Evolutionary conservation across 352 stramenopile genomes (phyloP), one percentile per base, ranked within the genome.

Genomic region (Globisporangium splendens): DNA sequence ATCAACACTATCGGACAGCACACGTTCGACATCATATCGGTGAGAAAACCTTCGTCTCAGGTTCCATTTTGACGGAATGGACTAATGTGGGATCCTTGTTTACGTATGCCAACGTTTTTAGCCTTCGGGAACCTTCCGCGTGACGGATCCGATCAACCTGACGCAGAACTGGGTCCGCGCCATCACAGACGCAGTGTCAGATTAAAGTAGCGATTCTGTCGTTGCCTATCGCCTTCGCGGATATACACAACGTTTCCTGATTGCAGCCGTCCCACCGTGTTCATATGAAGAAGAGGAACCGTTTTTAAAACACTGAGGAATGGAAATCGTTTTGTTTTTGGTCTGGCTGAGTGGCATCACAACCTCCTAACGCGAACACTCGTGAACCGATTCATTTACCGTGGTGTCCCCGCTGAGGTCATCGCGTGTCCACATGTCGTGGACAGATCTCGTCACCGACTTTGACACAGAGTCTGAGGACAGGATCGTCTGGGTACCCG

Each of bases 1-100:
- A 74, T 91, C 48, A 91, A 83, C 46, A 67, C 83, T 15, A 79
- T 88, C 42, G 80, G 83, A 24, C 77, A 72, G 7, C 75, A 93
- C 52, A 90, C 83, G 44, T 91, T 93, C 43, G 83, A 93, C 38
- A 65, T 93, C 53, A 75, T 88, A 58, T 67, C 81, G 70, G 83
- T 93, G 48, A 56, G 80, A 80, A 42, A 8, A 17, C n/a, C 15
- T 52, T 22, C 28, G n/a, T n/a, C n/a, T n/a, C n/a, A n/a, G n/a
- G n/a, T n/a, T n/a, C n/a, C n/a, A 17, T 6, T 35, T 33, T 1
- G 35, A 35, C 7, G 28, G 2, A 35, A 0, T 35, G 28, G 28
- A 35, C 28, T 35, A 35, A 35, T 35, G 28, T 35, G 0, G 8
- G 28, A 8, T 35, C 28, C 7, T 35, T n/a, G n/a, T n/a, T 35